Base-by-base conservation (phyloP, 345 rosid species). In the Leavenworthia alabamica region DNA sequence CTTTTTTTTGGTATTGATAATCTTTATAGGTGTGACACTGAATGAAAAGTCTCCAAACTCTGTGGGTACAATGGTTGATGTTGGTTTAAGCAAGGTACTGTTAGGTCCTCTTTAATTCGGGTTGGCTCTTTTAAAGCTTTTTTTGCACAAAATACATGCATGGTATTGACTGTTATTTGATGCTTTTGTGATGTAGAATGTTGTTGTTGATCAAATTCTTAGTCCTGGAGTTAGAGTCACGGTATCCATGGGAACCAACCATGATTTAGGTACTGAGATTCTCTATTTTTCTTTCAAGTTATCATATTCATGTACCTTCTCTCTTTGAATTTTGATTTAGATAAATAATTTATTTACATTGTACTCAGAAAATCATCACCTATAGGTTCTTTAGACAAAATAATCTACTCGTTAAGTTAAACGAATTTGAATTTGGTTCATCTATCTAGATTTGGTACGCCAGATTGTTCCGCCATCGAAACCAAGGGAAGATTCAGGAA, bases 21-120 rank as follows among this genome's bases (percentile, higher is more conserved):
- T 20, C n/a, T 56, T 73, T 76, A 5, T 74, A 89, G 97, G 97
- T 64, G 82, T 89, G 62, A 83, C 96, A 1, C 64, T 87, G 19
- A 80, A 64, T 15, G 95, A 75, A 69, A 83, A 69, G 56, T 61
- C 77, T 28, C 68, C 82, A 56, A 80, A 72, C 47, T 63, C 79
- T 56, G 35, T 24, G 28, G 79, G 81, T 46, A 85, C 91, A 4
- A 51, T 82, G 61, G 95, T 89, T 41, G 94, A 93, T 61, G 99
- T 93, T 27, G 99, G 99, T 56, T 75, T 93, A 74, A 82, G 74
- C 70, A 85, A 89, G 96, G n/a, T n/a, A n/a, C n/a, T n/a, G n/a
- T n/a, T n/a, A n/a, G n/a, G 33, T 70, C 48, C 28, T 68, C 17
- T 29, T 8, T 1, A 42, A 16, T 19, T 40, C 7, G 11, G 44